Percentiles rank a stretch among this genome's conserved stretches.
Conservation (phyloP, 1,139 yeast genomes). For the Kurtzmaniella natalensis region DNA sequence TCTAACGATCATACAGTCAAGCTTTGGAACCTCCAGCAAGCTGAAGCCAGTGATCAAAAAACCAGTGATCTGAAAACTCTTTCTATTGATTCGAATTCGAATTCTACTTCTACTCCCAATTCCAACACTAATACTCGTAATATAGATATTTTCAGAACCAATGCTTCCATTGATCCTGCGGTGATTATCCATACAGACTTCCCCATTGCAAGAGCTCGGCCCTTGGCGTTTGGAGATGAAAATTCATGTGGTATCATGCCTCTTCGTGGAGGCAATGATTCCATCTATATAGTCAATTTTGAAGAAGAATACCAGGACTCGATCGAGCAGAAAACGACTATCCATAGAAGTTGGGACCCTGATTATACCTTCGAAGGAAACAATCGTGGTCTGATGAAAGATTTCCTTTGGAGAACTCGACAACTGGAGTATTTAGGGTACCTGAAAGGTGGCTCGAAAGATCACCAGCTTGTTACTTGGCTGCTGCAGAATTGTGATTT, state of each 20-base stretch:
- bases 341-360: constrained; percentile 33
- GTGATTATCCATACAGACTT: constrained; percentile 66
- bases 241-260: constrained; percentile 80
- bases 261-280: constrained; percentile 75
- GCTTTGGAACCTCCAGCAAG: constrained; percentile 65
- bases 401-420: constrained; percentile 80
- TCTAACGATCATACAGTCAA: constrained; percentile 87
- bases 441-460: constrained; percentile 36
- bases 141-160: constrained; percentile 21
- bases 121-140: constrained; percentile 15
- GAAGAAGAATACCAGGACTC: constrained; percentile 44
- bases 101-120: constrained; percentile 7
- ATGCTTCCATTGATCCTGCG: constrained; percentile 34
- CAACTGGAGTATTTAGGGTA: constrained; percentile 34
- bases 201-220: constrained; percentile 86
- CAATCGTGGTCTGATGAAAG: constrained; percentile 68
- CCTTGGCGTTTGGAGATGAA: constrained; percentile 87
- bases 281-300: constrained; percentile 63
- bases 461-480: constrained; percentile 91
- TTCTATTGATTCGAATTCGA: neutral
- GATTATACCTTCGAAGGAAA: constrained; percentile 74
- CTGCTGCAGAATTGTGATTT: constrained; percentile 77
- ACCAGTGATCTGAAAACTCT: no score
- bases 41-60: no score
- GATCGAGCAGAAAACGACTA: constrained; percentile 22